Conservation (phyloP, 2,329 filamentous ascomycete species). For the Cadophora luteo-olivacea region DNA sequence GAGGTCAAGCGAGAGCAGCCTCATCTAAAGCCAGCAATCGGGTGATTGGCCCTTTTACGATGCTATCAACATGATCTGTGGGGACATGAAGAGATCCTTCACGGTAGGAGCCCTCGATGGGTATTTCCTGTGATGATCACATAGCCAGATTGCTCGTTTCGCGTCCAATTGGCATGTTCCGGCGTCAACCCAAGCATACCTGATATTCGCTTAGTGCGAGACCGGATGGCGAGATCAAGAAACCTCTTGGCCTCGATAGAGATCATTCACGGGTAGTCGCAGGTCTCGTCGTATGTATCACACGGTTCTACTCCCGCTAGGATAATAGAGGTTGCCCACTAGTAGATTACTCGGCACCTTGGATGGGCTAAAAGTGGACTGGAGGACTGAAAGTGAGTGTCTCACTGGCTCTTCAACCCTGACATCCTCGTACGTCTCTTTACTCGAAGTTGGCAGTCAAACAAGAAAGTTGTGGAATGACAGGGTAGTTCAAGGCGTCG, state of each 20-base stretch:
- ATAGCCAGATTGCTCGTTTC: background rate
- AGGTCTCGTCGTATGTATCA: background rate
- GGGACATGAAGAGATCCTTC: background rate
- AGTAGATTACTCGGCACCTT: background rate
- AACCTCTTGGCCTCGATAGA: background rate
- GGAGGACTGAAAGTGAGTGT: background rate
- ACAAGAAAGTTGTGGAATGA: background rate
- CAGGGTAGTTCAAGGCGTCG: background rate
- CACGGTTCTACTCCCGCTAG: background rate
- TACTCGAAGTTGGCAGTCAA: background rate
- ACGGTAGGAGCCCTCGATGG: background rate
- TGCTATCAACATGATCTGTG: background rate
- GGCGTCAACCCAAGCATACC: background rate
- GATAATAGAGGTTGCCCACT: background rate
- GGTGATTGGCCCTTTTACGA: background rate
- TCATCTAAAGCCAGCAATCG: background rate
- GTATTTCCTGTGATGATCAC: background rate
- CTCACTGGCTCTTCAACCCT: background rate
- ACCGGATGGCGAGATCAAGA: background rate
- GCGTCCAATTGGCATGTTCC: background rate
- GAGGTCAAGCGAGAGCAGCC: conserved; percentile 1
- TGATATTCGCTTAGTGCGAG: background rate
- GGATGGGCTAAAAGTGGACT: background rate
- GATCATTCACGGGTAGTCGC: background rate
- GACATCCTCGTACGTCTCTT: background rate